Percentiles rank a stretch among this genome's conserved stretches.
phyloP scores from a whole-genome alignment of 2,329 filamentous ascomycete species.

The Penicillium sp. region DNA sequence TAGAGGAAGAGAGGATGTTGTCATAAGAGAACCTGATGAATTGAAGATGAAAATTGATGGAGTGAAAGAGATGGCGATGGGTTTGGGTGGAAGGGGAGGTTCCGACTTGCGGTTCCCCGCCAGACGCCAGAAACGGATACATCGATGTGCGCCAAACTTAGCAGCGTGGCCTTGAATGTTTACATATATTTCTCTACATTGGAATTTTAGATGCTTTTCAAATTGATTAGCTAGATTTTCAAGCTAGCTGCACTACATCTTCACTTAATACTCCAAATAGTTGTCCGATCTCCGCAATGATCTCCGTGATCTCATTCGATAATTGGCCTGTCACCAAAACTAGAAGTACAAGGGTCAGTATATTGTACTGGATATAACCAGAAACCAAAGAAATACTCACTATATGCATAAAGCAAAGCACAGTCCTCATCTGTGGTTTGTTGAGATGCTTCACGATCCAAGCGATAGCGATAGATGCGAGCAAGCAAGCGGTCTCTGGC shows the following conservation, averaged over 20 bases:
- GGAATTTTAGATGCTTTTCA: neutral
- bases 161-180: slow-evolving; percentile 31
- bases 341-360: slow-evolving; percentile 28
- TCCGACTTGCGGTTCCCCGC: slow-evolving; percentile 30
- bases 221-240: slow-evolving; percentile 13
- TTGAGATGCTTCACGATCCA: slow-evolving; percentile 58
- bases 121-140: slow-evolving; percentile 30
- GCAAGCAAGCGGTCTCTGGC: slow-evolving; percentile 79
- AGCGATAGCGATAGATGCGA: slow-evolving; percentile 83
- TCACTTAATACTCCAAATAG: slow-evolving; percentile 63
- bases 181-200: neutral
- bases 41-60: slow-evolving; percentile 28
- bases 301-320: slow-evolving; percentile 55
- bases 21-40: slow-evolving; percentile 18
- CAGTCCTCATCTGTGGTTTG: slow-evolving; percentile 65
- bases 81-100: slow-evolving; percentile 31
- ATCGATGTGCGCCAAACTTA: slow-evolving; percentile 14
- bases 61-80: slow-evolving; percentile 25
- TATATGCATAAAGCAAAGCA: slow-evolving; percentile 89
- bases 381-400: slow-evolving; percentile 41
- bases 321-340: slow-evolving; percentile 63
- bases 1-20: slow-evolving; percentile 7
- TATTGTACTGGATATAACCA: neutral
- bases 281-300: slow-evolving; percentile 57
- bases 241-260: slow-evolving; percentile 59